phyloP scores from a whole-genome alignment of 202 grass and related monocot genomes.

The Sporobolus alterniflorus region DNA sequence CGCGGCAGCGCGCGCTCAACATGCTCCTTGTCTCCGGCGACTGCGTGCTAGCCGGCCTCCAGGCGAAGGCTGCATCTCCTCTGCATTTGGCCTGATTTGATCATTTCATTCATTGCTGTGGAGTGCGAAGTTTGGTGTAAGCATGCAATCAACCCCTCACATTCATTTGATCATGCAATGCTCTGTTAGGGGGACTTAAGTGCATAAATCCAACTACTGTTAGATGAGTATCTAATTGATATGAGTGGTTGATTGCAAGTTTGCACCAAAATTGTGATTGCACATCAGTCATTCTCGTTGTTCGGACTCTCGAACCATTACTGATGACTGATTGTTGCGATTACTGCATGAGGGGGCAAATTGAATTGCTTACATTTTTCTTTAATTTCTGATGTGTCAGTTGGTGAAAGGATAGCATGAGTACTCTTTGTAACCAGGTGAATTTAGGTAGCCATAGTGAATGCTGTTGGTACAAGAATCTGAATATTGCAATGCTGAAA shows the following conservation, averaged over 20 bases:
- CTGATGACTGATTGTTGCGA: not conserved
- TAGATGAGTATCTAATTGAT: too few species aligned
- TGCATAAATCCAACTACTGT: too few species aligned
- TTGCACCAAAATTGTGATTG: too few species aligned
- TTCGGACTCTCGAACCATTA: not conserved
- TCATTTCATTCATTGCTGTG: not conserved
- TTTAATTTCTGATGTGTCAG: not conserved
- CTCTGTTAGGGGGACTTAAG: too few species aligned
- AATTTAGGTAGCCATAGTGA: constrained; percentile 20
- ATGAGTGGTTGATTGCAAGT: too few species aligned
- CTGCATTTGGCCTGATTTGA: constrained; percentile 14
- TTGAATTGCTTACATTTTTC: not conserved
- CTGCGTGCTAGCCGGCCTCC: constrained; percentile 91
- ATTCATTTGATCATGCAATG: too few species aligned
- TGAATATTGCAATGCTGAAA: too few species aligned
- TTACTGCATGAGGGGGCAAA: not conserved
- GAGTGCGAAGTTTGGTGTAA: too few species aligned
- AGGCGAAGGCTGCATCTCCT: constrained; percentile 53
- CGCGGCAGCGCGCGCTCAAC: constrained; percentile 81
- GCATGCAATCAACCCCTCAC: too few species aligned
- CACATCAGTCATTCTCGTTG: too few species aligned
- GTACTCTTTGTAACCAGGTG: not conserved
- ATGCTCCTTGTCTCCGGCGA: constrained; percentile 84
- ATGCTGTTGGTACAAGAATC: too few species aligned
- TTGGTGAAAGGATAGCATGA: not conserved